Evolutionary conservation across 1,284 basidiomycete species (phyloP), one percentile per base, ranked within the genome.

Genomic region (Apiotrichum laibachii): DNA sequence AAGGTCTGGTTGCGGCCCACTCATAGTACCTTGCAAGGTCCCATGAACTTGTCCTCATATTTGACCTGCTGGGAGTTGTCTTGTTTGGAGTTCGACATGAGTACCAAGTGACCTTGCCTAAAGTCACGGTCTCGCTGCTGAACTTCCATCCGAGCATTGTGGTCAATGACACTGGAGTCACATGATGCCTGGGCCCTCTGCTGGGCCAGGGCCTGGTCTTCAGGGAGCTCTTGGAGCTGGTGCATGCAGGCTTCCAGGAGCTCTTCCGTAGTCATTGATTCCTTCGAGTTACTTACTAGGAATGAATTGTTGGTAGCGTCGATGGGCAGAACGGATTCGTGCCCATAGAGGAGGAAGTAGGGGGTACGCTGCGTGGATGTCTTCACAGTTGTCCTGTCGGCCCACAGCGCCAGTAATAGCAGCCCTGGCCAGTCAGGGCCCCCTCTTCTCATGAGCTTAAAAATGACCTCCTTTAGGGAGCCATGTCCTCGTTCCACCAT

Each of bases 401-500:
- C 54, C 54, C 54, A 55, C 7, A 55, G 37, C 5, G 33, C 54
- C 15, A 35, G 49, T 1, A 46, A 46, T 8, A 55, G 40, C 13
- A 49, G 11, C 19, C 9, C 15, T 1, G 22, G 26, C 54, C 54
- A 55, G 19, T 44, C 37, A 11, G 18, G 35, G 5, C 54, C 54
- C 3, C 45, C 9, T 8, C 11, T 43, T 16, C 54, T 37, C 54
- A 49, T 48, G 15, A 55, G 26, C 35, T 52, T 55, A 37, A 56
- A 60, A 2, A 60, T 21, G 1, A 54, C 54, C 47, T 60, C 59
- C 35, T 60, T 60, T 34, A 60, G 45, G 1, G 44, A 21, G 18
- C 22, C n/a, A 44, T 60, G 54, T 6, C 59, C 59, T 10, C 50
- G 22, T 37, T 60, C 54, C 5, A 60, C 22, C 40, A 59, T 53